Conservation (phyloP, 140 eudicot species). For the Ambrosia hybrid region DNA sequence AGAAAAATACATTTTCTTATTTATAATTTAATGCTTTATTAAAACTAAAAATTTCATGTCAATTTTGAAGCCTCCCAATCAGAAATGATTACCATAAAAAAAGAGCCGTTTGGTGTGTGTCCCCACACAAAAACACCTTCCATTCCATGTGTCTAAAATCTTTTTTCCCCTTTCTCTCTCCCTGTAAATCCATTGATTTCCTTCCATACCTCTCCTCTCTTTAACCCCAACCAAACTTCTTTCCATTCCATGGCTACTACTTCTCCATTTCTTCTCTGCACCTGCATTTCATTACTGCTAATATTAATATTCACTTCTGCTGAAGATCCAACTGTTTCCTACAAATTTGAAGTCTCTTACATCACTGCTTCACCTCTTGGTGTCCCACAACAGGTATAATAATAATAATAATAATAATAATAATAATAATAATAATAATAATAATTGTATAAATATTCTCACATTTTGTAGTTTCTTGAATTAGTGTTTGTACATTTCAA, state of each 20-base stretch:
- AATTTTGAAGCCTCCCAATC: background rate
- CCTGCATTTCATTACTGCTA: constrained; percentile 48
- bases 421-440: no score
- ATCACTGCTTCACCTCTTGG: constrained; percentile 97
- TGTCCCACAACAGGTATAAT: constrained; percentile 73
- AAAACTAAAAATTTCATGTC: no score
- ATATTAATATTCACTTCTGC: constrained; percentile 46
- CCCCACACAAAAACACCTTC: constrained; percentile 19
- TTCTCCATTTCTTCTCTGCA: constrained; percentile 35
- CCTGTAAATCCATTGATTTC: constrained; percentile 16
- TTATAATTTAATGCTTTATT: no score
- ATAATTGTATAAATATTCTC: no score
- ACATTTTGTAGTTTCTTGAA: background rate
- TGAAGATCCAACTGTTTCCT: constrained; percentile 64
- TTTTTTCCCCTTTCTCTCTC: constrained; percentile 23
- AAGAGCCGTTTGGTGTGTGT: constrained; percentile 41
- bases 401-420: no score
- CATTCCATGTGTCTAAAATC: constrained; percentile 6
- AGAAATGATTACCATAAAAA: constrained; percentile 26
- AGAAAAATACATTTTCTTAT: no score
- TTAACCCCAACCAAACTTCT: constrained; percentile 13
- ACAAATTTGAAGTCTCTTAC: constrained; percentile 73
- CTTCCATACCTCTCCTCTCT: background rate
- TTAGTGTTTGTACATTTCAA: background rate
- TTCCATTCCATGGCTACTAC: constrained; percentile 28